Percentiles rank a stretch among this genome's conserved stretches.
phyloP scores from a whole-genome alignment of 1,284 basidiomycete genomes.

The Volvariella volvacea region DNA sequence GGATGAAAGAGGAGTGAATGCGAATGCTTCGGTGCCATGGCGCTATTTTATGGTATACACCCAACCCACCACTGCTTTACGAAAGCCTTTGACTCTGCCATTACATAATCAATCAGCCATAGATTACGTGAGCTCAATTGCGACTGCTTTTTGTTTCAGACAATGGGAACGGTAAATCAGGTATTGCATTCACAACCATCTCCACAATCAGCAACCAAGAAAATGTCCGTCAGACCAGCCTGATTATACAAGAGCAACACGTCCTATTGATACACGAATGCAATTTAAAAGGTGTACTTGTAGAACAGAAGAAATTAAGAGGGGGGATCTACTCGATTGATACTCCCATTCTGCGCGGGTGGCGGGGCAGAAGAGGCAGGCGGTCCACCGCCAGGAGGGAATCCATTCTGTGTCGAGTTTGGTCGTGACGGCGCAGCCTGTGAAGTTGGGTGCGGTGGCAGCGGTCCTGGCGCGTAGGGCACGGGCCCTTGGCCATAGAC shows the following conservation, averaged over 20 bases:
- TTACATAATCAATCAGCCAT: too few relatives aligned
- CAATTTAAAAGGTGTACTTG: constrained; percentile 1
- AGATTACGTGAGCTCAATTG: too few relatives aligned
- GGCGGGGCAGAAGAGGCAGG: constrained; percentile 6
- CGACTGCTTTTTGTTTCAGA: too few relatives aligned
- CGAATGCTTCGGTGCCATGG: constrained; percentile 35
- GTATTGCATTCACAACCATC: too few relatives aligned
- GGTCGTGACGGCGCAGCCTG: constrained; percentile 34
- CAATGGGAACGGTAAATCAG: too few relatives aligned
- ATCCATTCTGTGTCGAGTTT: constrained; percentile 44
- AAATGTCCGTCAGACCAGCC: constrained; percentile 1
- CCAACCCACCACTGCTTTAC: too few relatives aligned
- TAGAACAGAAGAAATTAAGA: constrained; percentile 8
- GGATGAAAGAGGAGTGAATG: constrained; percentile 44
- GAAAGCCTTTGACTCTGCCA: too few relatives aligned
- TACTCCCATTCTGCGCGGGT: constrained; percentile 27
- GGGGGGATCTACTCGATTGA: constrained; percentile 12
- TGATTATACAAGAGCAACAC: constrained; percentile 3
- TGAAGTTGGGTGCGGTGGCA: constrained; percentile 33
- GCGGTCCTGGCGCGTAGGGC: constrained; percentile 33
- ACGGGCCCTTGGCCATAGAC: constrained; percentile 45
- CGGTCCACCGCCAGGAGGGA: constrained; percentile 30
- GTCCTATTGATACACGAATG: constrained; percentile 6
- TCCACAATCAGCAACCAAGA: too few relatives aligned
- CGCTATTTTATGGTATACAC: constrained; percentile 4